Evolutionary conservation across 768 basidiomycete genomes (phyloP).

Genomic region (Russula foetens): DNA sequence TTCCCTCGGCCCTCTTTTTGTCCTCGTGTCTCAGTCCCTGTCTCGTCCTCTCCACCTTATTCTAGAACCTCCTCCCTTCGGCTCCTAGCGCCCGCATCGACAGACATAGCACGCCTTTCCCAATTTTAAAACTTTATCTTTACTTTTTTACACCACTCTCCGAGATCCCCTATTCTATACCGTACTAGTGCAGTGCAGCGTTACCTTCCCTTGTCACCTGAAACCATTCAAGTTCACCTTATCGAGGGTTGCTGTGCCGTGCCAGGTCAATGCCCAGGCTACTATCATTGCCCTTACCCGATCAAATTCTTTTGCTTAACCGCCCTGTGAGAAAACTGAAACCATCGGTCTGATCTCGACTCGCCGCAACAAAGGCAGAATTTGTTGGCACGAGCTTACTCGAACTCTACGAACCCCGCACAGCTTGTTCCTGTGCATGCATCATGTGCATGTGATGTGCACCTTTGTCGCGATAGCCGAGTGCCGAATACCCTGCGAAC

Average conservation of each 20-base stretch:
- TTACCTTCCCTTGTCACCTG: not conserved
- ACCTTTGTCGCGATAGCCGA: not conserved
- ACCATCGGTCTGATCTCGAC: not conserved
- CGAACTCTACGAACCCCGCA: no score
- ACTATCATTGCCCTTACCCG: not conserved
- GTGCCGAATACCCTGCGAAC: not conserved
- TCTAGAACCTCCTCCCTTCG: not conserved
- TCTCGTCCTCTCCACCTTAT: not conserved
- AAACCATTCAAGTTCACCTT: not conserved
- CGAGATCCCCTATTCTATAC: not conserved
- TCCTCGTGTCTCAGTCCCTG: constrained; percentile 1
- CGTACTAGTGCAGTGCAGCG: not conserved
- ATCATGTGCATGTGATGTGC: not conserved
- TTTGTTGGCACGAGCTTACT: not conserved
- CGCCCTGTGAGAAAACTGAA: not conserved
- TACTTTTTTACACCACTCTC: not conserved
- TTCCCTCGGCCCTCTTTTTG: not conserved
- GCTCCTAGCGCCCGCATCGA: no score
- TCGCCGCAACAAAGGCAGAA: not conserved
- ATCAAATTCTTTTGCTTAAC: not conserved
- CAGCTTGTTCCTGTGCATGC: not conserved
- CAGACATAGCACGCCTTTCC: not conserved
- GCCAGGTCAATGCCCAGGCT: not conserved
- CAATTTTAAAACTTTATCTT: constrained; percentile 10
- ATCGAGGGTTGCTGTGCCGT: not conserved